Evolutionary conservation across 179 eudicot species (phyloP).

Genomic region (Monotropa hypopitys): DNA sequence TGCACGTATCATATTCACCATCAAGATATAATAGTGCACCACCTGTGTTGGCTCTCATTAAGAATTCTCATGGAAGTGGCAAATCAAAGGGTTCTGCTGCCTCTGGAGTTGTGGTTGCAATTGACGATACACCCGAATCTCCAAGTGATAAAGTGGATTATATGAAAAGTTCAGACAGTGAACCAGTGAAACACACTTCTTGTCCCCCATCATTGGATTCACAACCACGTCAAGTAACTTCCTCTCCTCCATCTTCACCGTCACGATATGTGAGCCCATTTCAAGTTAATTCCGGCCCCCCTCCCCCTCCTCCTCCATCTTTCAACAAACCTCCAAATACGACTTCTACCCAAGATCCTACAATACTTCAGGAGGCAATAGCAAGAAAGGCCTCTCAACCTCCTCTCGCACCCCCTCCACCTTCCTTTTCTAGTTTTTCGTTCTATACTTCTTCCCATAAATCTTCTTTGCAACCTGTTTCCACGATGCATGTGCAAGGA

Average conservation of each 20-base stretch:
- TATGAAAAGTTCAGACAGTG: conserved; percentile 5
- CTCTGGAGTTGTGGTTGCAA: conserved; percentile 19
- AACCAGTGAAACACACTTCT: conserved; percentile 13
- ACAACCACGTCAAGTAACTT: conserved; percentile 8
- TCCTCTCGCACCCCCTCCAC: conserved; percentile 7
- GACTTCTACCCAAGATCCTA: conserved; percentile 2
- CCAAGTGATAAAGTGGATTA: conserved; percentile 6
- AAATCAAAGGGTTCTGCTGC: conserved; percentile 33
- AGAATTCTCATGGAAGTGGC: conserved; percentile 32
- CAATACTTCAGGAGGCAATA: conserved; percentile 2
- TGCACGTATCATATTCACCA: conserved; percentile 72
- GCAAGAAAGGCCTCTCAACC: conserved; percentile 7
- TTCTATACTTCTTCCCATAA: conserved; percentile 3
- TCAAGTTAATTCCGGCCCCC: conserved; percentile 12
- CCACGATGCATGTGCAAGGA: conserved; percentile 4
- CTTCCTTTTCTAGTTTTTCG: conserved; percentile 13
- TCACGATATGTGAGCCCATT: conserved; percentile 18
- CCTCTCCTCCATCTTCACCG: conserved; percentile 18
- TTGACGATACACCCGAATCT: conserved; percentile 15
- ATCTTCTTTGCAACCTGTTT: conserved; percentile 12
- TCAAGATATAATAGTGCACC: conserved; percentile 70
- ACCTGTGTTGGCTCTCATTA: conserved; percentile 35
- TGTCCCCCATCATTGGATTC: conserved; percentile 14
- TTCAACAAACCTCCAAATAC: conserved; percentile 9
- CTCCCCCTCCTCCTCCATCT: conserved; percentile 1